phyloP scores from a whole-genome alignment of 2,329 filamentous ascomycete species.

The Emericellopsis atlantica region DNA sequence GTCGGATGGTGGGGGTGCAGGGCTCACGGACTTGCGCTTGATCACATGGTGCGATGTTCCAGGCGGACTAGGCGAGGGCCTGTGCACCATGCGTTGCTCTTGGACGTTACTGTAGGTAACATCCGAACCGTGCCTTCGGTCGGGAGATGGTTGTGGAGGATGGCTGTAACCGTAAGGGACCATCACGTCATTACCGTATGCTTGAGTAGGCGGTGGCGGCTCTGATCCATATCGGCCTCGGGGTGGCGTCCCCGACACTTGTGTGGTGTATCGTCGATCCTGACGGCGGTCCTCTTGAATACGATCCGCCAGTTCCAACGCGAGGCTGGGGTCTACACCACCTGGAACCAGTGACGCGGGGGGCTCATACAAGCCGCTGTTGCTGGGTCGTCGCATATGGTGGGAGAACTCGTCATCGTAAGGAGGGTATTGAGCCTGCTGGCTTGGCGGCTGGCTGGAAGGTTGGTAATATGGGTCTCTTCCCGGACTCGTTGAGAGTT shows the following conservation, averaged over 20 bases:
- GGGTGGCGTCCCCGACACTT: slow-evolving; percentile 24
- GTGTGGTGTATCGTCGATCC: slow-evolving; percentile 29
- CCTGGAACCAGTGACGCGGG: slow-evolving; percentile 50
- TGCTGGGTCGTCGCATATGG: slow-evolving; percentile 1
- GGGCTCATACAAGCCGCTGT: slow-evolving; percentile 31
- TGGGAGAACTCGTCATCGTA: background rate
- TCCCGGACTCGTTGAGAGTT: slow-evolving; percentile 4
- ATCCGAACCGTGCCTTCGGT: background rate
- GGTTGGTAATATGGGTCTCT: slow-evolving; percentile 1
- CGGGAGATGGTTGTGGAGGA: background rate
- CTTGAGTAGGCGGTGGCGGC: slow-evolving; percentile 11
- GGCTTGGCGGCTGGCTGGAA: slow-evolving; percentile 3
- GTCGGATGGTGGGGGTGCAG: slow-evolving; percentile 41
- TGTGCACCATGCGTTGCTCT: slow-evolving; percentile 1
- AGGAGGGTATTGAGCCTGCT: slow-evolving; percentile 16
- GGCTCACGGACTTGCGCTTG: slow-evolving; percentile 62
- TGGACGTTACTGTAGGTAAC: slow-evolving; percentile 23
- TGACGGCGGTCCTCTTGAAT: slow-evolving; percentile 41
- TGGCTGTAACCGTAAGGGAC: slow-evolving; percentile 15
- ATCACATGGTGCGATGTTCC: slow-evolving; percentile 39
- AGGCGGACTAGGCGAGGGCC: slow-evolving; percentile 24
- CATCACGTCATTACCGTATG: slow-evolving; percentile 10
- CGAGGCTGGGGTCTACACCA: slow-evolving; percentile 40
- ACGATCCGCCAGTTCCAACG: slow-evolving; percentile 44
- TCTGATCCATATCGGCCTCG: slow-evolving; percentile 26